These are phyloP conservation scores for Ceratobasidium sp. DNA, from an alignment of 1,284 basidiomycete species.

Conservation along the genomic window DNA sequence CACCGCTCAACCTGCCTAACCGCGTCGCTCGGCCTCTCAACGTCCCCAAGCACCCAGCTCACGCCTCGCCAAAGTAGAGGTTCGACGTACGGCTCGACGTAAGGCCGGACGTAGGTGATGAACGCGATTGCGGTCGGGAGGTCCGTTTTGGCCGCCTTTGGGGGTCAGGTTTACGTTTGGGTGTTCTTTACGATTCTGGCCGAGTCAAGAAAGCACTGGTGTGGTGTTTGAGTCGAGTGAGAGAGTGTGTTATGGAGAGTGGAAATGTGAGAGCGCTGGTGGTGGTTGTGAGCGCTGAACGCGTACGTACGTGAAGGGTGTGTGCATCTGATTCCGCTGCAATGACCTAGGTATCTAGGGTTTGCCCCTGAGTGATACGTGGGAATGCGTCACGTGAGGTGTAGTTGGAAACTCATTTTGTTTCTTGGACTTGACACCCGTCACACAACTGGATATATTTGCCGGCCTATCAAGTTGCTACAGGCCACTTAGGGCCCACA, in stretches of 20 bases:
- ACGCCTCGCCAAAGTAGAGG: constrained; percentile 32
- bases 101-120: constrained; percentile 34
- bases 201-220: too few relatives aligned
- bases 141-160: constrained; percentile 5
- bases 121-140: constrained; percentile 30
- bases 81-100: constrained; percentile 40
- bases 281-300: neutral
- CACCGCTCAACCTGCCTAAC: constrained; percentile 33
- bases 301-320: neutral
- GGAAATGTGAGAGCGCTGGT: neutral
- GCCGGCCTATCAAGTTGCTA: neutral
- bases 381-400: constrained; percentile 4
- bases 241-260: neutral
- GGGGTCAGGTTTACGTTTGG: too few relatives aligned
- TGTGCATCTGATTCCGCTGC: neutral
- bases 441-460: neutral
- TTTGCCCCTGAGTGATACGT: neutral
- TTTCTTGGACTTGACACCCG: neutral
- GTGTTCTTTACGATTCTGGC: too few relatives aligned
- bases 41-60: constrained; percentile 27
- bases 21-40: constrained; percentile 34
- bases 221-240: too few relatives aligned
- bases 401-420: neutral
- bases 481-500: neutral
- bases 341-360: neutral